These are phyloP conservation scores for Debaryomyces udenii DNA, from an alignment of 1,139 yeast species.

Conservation along the genomic window DNA sequence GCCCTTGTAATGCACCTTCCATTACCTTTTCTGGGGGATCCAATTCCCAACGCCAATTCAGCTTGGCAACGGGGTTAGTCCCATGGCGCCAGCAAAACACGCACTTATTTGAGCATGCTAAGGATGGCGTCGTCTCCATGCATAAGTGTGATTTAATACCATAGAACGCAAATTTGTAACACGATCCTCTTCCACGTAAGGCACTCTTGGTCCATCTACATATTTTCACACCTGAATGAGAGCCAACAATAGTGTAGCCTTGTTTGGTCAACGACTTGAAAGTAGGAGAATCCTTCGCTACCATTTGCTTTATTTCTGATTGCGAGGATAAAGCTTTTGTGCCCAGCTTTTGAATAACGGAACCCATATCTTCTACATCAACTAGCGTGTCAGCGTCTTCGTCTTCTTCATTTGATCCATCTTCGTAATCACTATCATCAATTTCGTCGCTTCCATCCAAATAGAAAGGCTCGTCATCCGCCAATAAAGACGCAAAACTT, in stretches of 20 bases:
- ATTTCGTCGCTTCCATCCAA: constrained; percentile 42
- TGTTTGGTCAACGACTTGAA: constrained; percentile 86
- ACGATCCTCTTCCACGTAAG: constrained; percentile 89
- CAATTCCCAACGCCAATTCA: constrained; percentile 92
- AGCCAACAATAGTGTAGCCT: constrained; percentile 91
- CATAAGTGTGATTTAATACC: constrained; percentile 90
- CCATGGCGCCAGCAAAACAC: constrained; percentile 99
- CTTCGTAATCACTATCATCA: constrained; percentile 49
- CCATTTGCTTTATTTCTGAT: constrained; percentile 74
- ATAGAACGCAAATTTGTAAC: constrained; percentile 90
- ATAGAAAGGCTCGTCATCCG: constrained; percentile 68
- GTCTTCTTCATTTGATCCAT: constrained; percentile 43
- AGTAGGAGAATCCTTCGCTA: constrained; percentile 87
- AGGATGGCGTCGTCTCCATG: constrained; percentile 94
- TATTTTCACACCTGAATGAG: constrained; percentile 93
- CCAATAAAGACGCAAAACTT: constrained; percentile 58
- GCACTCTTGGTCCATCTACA: constrained; percentile 98
- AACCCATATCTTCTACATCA: constrained; percentile 88
- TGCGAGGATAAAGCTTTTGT: constrained; percentile 19
- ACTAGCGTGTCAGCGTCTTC: constrained; percentile 52
- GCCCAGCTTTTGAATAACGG: constrained; percentile 47
- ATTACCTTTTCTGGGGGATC: constrained; percentile 85
- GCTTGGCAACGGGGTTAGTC: constrained; percentile 93
- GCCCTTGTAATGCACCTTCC: constrained; percentile 86
- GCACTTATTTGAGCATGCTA: constrained; percentile 93